These are phyloP conservation scores for Pythium diclinum DNA, from an alignment of 352 stramenopile species.

Conservation along the genomic window DNA sequence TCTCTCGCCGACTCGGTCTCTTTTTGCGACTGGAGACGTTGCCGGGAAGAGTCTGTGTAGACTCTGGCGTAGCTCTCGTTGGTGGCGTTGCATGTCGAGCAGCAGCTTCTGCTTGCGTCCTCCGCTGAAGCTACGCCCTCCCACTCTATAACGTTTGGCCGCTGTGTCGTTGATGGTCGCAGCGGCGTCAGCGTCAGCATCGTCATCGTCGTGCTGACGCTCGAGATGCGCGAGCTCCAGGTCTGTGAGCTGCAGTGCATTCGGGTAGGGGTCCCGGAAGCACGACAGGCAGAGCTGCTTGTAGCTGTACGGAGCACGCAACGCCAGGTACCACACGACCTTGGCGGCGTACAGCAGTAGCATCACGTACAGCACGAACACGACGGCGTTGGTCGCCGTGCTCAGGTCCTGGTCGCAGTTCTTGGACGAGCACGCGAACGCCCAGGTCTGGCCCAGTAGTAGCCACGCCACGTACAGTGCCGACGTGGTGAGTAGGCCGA, in stretches of 20 bases:
- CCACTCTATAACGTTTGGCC: neutral
- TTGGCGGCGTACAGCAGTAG: slow-evolving; percentile 36
- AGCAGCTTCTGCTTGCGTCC: slow-evolving; percentile 9
- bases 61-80: slow-evolving; percentile 25
- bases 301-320: slow-evolving; percentile 35
- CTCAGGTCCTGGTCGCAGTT: slow-evolving; percentile 37
- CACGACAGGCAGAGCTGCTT: slow-evolving; percentile 32
- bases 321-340: slow-evolving; percentile 39
- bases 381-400: slow-evolving; percentile 30
- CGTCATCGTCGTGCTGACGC: neutral
- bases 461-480: slow-evolving; percentile 33
- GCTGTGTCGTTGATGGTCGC: neutral
- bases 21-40: neutral
- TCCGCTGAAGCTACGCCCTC: neutral
- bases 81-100: slow-evolving; percentile 23
- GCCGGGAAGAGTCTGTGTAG: slow-evolving; percentile 18
- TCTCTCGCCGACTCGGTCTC: neutral
- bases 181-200: neutral
- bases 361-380: slow-evolving; percentile 33
- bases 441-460: slow-evolving; percentile 33
- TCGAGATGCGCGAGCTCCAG: slow-evolving; percentile 27
- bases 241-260: slow-evolving; percentile 28
- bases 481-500: slow-evolving; percentile 20
- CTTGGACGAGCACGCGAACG: slow-evolving; percentile 31
- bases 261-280: slow-evolving; percentile 33